Base-by-base conservation (phyloP, 2,329 filamentous ascomycete species). In the Trichocomaceae sp. region DNA sequence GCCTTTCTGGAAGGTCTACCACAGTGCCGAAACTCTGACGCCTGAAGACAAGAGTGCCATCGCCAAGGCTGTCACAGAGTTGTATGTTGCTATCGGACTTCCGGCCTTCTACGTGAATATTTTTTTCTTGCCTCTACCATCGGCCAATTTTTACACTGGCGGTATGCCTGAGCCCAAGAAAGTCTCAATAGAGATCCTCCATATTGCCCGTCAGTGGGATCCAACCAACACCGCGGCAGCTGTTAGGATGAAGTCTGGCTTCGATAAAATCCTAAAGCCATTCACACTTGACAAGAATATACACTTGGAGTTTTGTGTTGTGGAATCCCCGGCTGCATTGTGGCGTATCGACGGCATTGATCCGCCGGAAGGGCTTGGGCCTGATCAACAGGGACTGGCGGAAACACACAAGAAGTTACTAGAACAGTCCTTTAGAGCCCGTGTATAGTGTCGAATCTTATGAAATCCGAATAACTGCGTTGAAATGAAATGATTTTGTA, bases 101-200 rank as follows among this genome's bases (percentile, higher is more conserved):
- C 60, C 61, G 0, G 57, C 50, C 9, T 64, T 64, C 56, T 62
- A 64, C 44, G 61, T 61, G 51, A 61, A 61, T 19, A 55, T 63
- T 26, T 39, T 52, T 31, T 52, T 19, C 31, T 19, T 52, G 5
- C 42, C 50, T 12, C n/a, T 52, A 3, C 4, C 41, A 2, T 9
- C 19, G 5, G 1, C 5, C 7, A 12, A 52, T 10, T 52, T 52
- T 39, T 52, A 37, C 42, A n/a, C 35, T 12, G 50, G 13, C 29
- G 41, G 42, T 8, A 39, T 12, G 6, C 29, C 31, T 42, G 41
- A 12, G 9, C 5, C n/a, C 0, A 33, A 47, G 23, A 52, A 46
- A 23, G 6, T 52, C 13, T 26, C 42, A 5, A 52, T 52, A 9
- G 42, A 52, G 22, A 47, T 52, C 42, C 9, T 37, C 0, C 50